Evolutionary conservation across 2,329 filamentous ascomycete species (phyloP), one percentile per base, ranked within the genome.

Genomic region (Metarhizium guizhouense): DNA sequence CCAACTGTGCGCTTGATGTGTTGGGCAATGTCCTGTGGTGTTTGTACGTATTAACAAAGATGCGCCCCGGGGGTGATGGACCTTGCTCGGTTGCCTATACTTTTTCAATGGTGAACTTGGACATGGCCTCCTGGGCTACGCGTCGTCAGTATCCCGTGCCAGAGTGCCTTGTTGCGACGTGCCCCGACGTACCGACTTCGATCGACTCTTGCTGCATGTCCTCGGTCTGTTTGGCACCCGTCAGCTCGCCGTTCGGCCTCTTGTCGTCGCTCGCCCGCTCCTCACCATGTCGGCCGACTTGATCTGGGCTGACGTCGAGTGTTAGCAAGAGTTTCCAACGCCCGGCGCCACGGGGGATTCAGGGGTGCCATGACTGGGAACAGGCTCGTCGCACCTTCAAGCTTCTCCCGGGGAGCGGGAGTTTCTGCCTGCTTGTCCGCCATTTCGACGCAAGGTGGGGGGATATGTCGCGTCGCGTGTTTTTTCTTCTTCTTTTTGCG

Each of bases 231-330:
- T 51, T 25, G 48, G 30, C 34, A 62, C 61, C 63, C 56, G 64
- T 74, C 62, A 73, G 70, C 61, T 32, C 16, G 45, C 29, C 29
- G 40, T 34, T 38, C 14, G n/a, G 4, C 16, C 52, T 36, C 47
- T 36, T 11, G 16, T 29, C 25, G 43, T 20, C 4, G 20, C 30
- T 13, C 53, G 30, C 18, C 25, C 18, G 32, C 30, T n/a, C 56
- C 57, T 54, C 81, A 97, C 94, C 94, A 99, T 99, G 71, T 99
- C 94, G 57, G 90, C 93, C 64, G 92, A 96, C 80, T 99, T 99
- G 74, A 99, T 86, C 76, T 96, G 91, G 60, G 90, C 94, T 99
- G 68, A 4, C 25, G 4, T 25, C 62, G 65, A 51, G 38, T 25
- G 57, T 62, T 57, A 62, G 58, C 54, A 47, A 25, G 25, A 0